Percentiles rank a stretch among this genome's conserved stretches.
Evolutionary conservation across 345 rosid species (phyloP).

Genomic region (Gossypium turneri): DNA sequence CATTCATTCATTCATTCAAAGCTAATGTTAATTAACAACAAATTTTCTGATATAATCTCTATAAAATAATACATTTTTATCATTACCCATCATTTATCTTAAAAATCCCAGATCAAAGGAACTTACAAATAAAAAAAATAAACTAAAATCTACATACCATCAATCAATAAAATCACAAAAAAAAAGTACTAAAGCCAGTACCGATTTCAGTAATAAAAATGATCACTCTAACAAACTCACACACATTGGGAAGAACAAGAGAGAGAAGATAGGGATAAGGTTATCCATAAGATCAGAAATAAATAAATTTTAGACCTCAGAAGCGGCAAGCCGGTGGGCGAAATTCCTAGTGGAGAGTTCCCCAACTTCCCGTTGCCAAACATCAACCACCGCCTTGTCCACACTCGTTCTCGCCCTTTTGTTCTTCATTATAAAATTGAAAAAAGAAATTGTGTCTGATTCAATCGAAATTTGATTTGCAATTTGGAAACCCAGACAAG

Average conservation of each 20-base stretch:
- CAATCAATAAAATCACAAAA: neutral
- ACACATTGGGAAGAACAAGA: neutral
- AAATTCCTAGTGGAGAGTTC: slow-evolving; percentile 60
- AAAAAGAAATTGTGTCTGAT: neutral
- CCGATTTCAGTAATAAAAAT: neutral
- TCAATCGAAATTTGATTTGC: neutral
- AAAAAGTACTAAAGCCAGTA: neutral
- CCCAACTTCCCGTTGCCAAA: slow-evolving; percentile 77
- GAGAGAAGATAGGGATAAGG: neutral
- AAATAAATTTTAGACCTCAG: slow-evolving; percentile 48
- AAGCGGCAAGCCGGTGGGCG: slow-evolving; percentile 68
- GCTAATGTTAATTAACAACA: neutral
- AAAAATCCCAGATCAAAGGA: neutral
- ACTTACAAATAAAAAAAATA: neutral
- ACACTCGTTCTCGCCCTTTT: slow-evolving; percentile 31
- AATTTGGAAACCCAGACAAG: neutral
- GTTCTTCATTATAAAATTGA: slow-evolving; percentile 17
- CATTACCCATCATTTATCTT: neutral
- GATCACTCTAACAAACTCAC: neutral
- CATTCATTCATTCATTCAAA: neutral
- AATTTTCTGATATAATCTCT: neutral
- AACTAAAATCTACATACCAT: neutral
- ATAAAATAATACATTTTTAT: neutral
- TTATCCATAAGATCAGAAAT: neutral
- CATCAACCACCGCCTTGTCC: slow-evolving; percentile 52